Base-by-base conservation (phyloP, 2,329 filamentous ascomycete species). In the Fusarium acutatum region DNA sequence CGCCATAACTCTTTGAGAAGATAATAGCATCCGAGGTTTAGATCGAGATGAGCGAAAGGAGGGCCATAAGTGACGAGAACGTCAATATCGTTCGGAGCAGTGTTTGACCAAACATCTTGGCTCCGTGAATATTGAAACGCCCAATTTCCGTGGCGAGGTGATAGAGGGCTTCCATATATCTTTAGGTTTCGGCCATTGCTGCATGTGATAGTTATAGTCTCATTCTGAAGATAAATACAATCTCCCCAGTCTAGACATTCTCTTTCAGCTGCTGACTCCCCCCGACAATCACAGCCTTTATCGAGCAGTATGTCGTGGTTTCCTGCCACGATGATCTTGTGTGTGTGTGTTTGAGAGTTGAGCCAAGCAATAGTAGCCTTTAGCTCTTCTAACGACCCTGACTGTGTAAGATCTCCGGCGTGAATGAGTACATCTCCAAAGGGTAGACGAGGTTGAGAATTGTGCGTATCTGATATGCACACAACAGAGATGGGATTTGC, bases 1-100 rank as follows among this genome's bases (percentile, higher is more conserved):
- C 85, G 81, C 83, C 86, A 87, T 32, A 93, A 78, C 5, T 86
- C 84, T 56, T 82, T 79, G 11, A 86, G 80, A 1, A 85, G 69
- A 43, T 78, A 62, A 15, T 54, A 10, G 38, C 81, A 84, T 3
- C 83, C 81, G 38, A 78, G 72, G 1, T 75, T 76, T 13, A 81
- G 72, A 69, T 84, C 83, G 14, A 84, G 75, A 63, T 85, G 81
- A 4, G 69, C 78, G 30, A 72, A 71, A 2, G 83, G 81, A 7
- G 83, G 83, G 1, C 77, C 77, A 64, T 85, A 83, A 7, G 83
- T 85, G 43, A 85, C 60, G 7, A 85, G 72, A 41, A 85, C 78
- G 60, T 85, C 83, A 9, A 75, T 77, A 5, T 77, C 66, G 3
- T 74, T 50, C 0, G 80, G 77, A 10, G 80, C 56, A 9, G 61